Conservation (phyloP, 257 asterid species). For the Plectranthus barbatus region DNA sequence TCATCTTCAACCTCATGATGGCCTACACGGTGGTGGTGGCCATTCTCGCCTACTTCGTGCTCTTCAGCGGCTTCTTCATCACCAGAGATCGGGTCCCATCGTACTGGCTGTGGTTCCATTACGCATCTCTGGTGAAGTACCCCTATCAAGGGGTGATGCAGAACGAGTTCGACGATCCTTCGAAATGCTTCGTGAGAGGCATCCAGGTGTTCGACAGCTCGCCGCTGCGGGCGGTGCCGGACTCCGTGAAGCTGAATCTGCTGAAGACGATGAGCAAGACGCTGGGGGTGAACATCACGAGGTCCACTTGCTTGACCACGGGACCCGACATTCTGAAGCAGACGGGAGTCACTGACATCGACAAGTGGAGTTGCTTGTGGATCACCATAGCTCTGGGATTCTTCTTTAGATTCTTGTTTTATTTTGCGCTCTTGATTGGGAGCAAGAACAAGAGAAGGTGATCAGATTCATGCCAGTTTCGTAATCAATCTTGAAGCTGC, state of each 20-base stretch:
- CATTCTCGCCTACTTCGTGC: conserved; percentile 55
- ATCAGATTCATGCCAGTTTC: not conserved
- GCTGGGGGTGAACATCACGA: conserved; percentile 42
- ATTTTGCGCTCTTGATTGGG: conserved; percentile 46
- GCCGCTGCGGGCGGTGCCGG: conserved; percentile 48
- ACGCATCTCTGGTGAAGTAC: conserved; percentile 49
- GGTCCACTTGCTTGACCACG: conserved; percentile 39
- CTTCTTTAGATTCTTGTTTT: conserved; percentile 44
- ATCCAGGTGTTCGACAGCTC: conserved; percentile 60
- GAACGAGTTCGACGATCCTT: conserved; percentile 53
- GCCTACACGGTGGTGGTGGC: conserved; percentile 76
- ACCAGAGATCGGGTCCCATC: conserved; percentile 60
- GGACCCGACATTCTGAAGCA: conserved; percentile 41
- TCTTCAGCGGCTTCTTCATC: conserved; percentile 80
- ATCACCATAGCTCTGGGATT: conserved; percentile 56
- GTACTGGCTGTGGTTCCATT: conserved; percentile 91
- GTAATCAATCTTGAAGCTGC: not conserved
- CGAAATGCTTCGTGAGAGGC: conserved; percentile 57
- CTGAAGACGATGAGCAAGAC: conserved; percentile 39
- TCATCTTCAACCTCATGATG: no score
- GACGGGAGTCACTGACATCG: conserved; percentile 40
- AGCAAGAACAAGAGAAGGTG: conserved; percentile 49
- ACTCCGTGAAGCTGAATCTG: conserved; percentile 23
- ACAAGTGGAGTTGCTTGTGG: conserved; percentile 57
- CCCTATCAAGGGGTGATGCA: no score